Percentiles rank a stretch among this genome's conserved stretches.
phyloP scores from a whole-genome alignment of 2,329 filamentous ascomycete species.

The Venturiaceae sp. region DNA sequence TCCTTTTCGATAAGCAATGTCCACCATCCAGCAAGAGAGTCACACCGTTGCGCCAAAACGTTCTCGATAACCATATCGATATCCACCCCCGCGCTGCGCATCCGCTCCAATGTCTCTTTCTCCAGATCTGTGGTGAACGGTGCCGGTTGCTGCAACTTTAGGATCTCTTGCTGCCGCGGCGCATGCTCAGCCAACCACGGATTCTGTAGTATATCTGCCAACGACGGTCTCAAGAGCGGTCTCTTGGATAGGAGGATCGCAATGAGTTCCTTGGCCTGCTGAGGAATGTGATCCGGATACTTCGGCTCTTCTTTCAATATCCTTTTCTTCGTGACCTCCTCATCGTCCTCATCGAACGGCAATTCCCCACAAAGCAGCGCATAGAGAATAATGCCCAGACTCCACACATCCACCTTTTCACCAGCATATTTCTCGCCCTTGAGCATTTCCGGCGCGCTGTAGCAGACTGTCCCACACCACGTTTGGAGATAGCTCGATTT shows the following conservation, averaged over 20 bases:
- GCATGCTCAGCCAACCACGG: constrained; percentile 84
- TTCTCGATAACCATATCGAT: constrained; percentile 93
- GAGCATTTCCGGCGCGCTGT: constrained; percentile 96
- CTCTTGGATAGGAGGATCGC: constrained; percentile 80
- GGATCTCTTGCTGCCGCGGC: constrained; percentile 76
- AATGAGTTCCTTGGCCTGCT: constrained; percentile 68
- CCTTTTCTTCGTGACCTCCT: constrained; percentile 71
- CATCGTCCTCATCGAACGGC: constrained; percentile 94
- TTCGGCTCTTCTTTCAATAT: constrained; percentile 81
- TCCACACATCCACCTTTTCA: constrained; percentile 97
- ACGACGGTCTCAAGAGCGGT: constrained; percentile 68
- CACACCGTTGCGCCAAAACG: constrained; percentile 80
- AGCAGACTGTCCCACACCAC: constrained; percentile 95
- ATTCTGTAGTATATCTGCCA: constrained; percentile 79
- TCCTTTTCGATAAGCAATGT: constrained; percentile 90
- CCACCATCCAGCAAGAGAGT: constrained; percentile 93
- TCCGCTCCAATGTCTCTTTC: constrained; percentile 82
- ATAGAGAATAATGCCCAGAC: constrained; percentile 75
- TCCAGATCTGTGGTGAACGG: constrained; percentile 82
- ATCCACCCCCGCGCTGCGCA: constrained; percentile 88
- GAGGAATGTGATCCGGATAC: constrained; percentile 70
- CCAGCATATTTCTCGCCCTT: constrained; percentile 97
- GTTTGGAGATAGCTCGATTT: constrained; percentile 92
- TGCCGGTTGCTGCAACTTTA: constrained; percentile 69
- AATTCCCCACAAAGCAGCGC: constrained; percentile 75